A percentile compares a stretch with the other conserved stretches of the same genome.
phyloP scores from a whole-genome alignment of 1,139 yeast species.

The Arxiozyma heterogenica region DNA sequence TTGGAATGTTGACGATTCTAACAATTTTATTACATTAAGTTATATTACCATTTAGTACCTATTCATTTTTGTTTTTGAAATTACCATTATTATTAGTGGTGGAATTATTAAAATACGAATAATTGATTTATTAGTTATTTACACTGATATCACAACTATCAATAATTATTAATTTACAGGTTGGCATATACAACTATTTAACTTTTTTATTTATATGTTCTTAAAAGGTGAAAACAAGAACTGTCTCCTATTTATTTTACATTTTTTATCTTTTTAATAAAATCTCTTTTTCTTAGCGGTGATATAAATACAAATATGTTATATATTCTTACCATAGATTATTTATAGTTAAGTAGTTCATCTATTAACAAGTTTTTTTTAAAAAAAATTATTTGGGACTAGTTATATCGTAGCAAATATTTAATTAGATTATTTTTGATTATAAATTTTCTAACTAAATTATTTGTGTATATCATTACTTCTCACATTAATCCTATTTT shows the following conservation, averaged over 20 bases:
- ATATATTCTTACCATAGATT: background rate
- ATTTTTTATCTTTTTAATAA: no score
- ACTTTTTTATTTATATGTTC: background rate
- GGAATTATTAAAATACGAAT: background rate
- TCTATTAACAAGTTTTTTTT: background rate
- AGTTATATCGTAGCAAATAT: no score
- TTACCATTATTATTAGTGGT: no score
- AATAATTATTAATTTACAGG: background rate
- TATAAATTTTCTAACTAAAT: no score
- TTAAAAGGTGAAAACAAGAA: no score
- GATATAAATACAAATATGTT: no score
- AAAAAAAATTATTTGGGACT: no score
- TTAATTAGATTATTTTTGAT: no score
- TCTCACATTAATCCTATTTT: no score
- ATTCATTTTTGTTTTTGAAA: background rate
- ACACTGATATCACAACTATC: background rate
- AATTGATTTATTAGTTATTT: no score
- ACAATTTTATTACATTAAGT: constrained; percentile 2
- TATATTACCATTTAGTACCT: background rate
- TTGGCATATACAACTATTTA: background rate
- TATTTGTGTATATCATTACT: background rate
- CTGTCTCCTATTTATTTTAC: background rate
- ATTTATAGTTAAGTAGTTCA: background rate
- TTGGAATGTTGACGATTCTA: constrained; percentile 4
- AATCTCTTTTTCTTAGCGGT: background rate